These are phyloP conservation scores for Bipolaris oryzae DNA, from an alignment of 2,329 filamentous ascomycete species.

Conservation along the genomic window DNA sequence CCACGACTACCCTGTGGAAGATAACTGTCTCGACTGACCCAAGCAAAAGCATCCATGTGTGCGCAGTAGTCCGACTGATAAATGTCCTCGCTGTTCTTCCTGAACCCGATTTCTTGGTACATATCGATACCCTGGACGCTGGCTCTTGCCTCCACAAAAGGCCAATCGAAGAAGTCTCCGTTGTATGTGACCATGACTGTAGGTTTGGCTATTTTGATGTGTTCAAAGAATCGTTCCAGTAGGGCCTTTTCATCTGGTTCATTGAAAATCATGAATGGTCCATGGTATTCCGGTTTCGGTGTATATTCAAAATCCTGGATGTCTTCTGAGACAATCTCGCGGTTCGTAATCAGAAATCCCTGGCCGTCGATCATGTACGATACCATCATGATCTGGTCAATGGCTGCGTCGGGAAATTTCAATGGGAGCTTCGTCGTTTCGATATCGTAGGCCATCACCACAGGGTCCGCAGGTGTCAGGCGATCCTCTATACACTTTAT, in stretches of 20 bases:
- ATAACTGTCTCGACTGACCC: conserved; percentile 99
- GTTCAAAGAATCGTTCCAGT: conserved; percentile 90
- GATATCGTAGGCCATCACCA: conserved; percentile 99
- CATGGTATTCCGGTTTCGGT: conserved; percentile 92
- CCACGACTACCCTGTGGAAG: conserved; percentile 96
- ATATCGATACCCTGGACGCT: conserved; percentile 97
- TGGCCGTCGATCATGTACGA: conserved; percentile 99
- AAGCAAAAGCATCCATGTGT: conserved; percentile 98
- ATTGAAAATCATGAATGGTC: conserved; percentile 97
- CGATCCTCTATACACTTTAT: conserved; percentile 85
- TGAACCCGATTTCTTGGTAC: conserved; percentile 98
- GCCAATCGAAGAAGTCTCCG: conserved; percentile 99
- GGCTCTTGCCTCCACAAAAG: conserved; percentile 91
- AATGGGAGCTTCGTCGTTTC: conserved; percentile 94
- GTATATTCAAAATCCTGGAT: conserved; percentile 99
- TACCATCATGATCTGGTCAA: conserved; percentile 99
- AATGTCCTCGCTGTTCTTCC: conserved; percentile 92
- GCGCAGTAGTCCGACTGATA: conserved; percentile 96
- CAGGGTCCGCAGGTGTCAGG: conserved; percentile 87
- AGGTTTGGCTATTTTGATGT: conserved; percentile 91
- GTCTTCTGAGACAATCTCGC: conserved; percentile 96
- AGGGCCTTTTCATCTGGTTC: conserved; percentile 89
- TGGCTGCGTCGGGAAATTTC: conserved; percentile 92
- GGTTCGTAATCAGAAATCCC: conserved; percentile 96
- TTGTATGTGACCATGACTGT: conserved; percentile 99